Percentiles rank a stretch among this genome's conserved stretches.
phyloP scores from a whole-genome alignment of 192 early-diverging fungal species.

The Entomortierella chlamydospora region DNA sequence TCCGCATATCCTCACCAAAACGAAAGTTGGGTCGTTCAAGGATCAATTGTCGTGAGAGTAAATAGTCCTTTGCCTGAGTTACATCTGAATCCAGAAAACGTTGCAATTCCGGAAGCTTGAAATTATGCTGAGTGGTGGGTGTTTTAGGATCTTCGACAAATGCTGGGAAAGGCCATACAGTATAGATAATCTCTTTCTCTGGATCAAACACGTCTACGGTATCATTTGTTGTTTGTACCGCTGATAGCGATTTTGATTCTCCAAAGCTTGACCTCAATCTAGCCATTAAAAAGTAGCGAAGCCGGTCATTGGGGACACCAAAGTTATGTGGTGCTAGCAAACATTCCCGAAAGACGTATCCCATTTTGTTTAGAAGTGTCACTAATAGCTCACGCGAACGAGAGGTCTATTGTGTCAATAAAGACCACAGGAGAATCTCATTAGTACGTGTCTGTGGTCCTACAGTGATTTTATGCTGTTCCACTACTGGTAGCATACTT shows the following conservation, averaged over 20 bases:
- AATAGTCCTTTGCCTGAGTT: conserved; percentile 33
- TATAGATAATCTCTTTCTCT: conserved; percentile 48
- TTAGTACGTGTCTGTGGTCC: not conserved
- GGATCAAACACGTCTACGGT: conserved; percentile 14
- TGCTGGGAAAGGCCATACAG: conserved; percentile 60
- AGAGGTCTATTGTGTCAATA: conserved; percentile 59
- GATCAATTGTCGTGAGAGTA: conserved; percentile 56
- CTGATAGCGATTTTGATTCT: not conserved
- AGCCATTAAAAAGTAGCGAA: conserved; percentile 80
- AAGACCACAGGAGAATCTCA: not conserved
- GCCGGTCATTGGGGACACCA: conserved; percentile 81
- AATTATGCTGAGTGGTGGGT: conserved; percentile 11
- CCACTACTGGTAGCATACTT: conserved; percentile 49
- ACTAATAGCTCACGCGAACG: conserved; percentile 70
- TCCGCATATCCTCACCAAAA: conserved; percentile 47
- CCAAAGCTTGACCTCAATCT: conserved; percentile 31
- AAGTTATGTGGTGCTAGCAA: conserved; percentile 78
- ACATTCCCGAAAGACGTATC: conserved; percentile 77
- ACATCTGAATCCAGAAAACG: conserved; percentile 43
- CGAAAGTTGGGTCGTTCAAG: conserved; percentile 61
- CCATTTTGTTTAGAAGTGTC: conserved; percentile 60
- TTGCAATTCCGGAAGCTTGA: conserved; percentile 20
- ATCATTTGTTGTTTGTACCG: not conserved
- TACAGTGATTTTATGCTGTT: not conserved
- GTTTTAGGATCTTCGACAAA: conserved; percentile 38